phyloP scores from a whole-genome alignment of 1,139 yeast species.

The Magnusiomyces paraingens region DNA sequence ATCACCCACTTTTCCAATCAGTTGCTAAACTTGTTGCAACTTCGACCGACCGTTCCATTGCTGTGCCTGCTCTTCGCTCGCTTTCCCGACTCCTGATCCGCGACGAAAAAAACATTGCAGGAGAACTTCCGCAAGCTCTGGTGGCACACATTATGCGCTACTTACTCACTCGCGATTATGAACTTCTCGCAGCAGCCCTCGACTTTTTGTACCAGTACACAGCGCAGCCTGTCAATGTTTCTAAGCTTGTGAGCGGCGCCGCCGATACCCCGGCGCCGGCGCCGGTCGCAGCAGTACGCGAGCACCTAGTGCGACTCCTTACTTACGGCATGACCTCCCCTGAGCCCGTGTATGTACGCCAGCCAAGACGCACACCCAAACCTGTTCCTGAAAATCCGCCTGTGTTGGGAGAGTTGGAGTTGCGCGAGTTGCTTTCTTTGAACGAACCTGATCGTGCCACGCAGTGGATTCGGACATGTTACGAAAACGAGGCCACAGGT shows the following conservation, averaged over 20 bases:
- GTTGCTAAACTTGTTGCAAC: constrained; percentile 20
- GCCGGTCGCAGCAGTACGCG: constrained; percentile 31
- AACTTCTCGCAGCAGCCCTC: constrained; percentile 54
- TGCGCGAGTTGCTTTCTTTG: constrained; percentile 53
- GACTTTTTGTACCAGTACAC: constrained; percentile 65
- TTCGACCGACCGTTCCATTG: constrained; percentile 33
- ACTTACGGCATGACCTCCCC: constrained; percentile 42
- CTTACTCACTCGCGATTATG: constrained; percentile 46
- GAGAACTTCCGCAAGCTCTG: constrained; percentile 25
- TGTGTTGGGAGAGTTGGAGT: constrained; percentile 50
- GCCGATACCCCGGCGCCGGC: constrained; percentile 40
- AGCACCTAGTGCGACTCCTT: constrained; percentile 50
- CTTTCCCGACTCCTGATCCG: constrained; percentile 36
- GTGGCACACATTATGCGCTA: constrained; percentile 40
- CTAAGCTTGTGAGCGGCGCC: constrained; percentile 27
- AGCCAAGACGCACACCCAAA: constrained; percentile 34
- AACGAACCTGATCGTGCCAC: constrained; percentile 91
- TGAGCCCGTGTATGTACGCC: constrained; percentile 32
- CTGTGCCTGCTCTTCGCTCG: constrained; percentile 36
- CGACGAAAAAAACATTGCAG: constrained; percentile 36
- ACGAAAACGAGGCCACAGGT: constrained; percentile 66
- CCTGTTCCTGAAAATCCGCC: constrained; percentile 59
- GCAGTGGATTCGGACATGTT: constrained; percentile 90
- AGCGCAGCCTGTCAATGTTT: constrained; percentile 40
- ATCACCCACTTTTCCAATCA: constrained; percentile 35